Evolutionary conservation across 192 early-diverging fungal species (phyloP), one percentile per base, ranked within the genome.

Genomic region (Chytriomyces sp.): DNA sequence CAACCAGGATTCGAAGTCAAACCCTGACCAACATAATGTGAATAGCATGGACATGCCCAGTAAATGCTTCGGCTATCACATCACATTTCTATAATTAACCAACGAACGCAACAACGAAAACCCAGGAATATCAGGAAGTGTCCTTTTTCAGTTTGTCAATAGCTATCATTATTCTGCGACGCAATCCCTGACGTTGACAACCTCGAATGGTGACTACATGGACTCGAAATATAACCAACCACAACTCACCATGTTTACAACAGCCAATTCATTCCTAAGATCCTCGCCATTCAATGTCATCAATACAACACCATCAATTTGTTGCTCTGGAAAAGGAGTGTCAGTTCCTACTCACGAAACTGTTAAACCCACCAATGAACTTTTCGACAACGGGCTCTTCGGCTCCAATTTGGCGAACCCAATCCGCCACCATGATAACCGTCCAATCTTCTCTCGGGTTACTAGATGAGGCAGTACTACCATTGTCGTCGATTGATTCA

Each of bases 391-490:
- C 44, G 1, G 44, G 17, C 44, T 14, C 17, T n/a, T 14, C 14
- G 22, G 44, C 44, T 14, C 44, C 44, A n/a, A 49, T n/a, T n/a
- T n/a, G 14, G 1, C 40, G 10, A 22, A 65, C 63, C 63, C 63
- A 65, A 17, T 65, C 63, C n/a, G 63, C 63, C 8, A 65, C 63
- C 63, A 65, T 65, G 28, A 6, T 25, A 12, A 44, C 17, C 10
- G 63, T 25, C 63, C 63, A 65, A 22, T n/a, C 22, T 22, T 49
- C 44, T n/a, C 44, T 49, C 17, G 44, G 44, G 2, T 49, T 49
- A 49, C 22, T 49, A 49, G 14, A n/a, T 2, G 44, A 49, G 2
- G 22, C 14, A 49, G 44, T n/a, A n/a, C 17, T n/a, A n/a, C n/a
- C n/a, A n/a, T n/a, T n/a, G n/a, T n/a, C n/a, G 22, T 49, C 22